Conservation (phyloP, 73 alveolate genomes). For the Stentor coeruleus region DNA sequence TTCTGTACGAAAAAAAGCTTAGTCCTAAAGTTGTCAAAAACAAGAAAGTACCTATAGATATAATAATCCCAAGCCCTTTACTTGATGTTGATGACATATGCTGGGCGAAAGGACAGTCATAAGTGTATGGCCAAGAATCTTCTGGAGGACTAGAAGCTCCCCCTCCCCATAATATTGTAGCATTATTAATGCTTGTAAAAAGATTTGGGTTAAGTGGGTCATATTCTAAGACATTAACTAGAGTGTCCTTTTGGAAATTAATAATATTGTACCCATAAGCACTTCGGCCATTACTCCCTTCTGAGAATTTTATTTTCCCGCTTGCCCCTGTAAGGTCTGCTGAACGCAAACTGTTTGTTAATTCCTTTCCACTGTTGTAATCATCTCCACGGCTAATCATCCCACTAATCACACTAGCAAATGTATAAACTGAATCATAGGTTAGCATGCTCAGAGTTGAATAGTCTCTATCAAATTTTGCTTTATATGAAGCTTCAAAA, state of each 20-base stretch:
- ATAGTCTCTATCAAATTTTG: neutral
- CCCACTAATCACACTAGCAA: neutral
- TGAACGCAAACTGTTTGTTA: neutral
- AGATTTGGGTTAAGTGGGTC: conserved; percentile 6
- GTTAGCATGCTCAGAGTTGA: neutral
- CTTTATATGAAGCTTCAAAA: neutral
- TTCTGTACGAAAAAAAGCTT: neutral
- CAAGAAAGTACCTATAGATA: neutral
- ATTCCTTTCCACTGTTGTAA: neutral
- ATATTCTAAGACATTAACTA: neutral
- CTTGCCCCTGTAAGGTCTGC: neutral
- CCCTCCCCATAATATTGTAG: neutral
- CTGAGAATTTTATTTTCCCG: neutral
- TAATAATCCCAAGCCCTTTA: neutral
- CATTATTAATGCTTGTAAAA: neutral
- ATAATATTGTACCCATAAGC: conserved; percentile 4
- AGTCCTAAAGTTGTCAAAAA: neutral
- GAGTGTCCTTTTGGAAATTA: neutral
- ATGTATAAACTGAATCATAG: neutral
- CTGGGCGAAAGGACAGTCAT: neutral
- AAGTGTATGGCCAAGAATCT: neutral
- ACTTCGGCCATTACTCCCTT: conserved; percentile 3
- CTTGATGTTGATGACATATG: neutral
- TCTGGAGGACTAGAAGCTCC: neutral
- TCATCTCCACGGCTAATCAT: conserved; percentile 3